Evolutionary conservation across 495 filamentous ascomycete species (phyloP), one percentile per base, ranked within the genome.

Genomic region (Paragyromitra xinjiangensis): DNA sequence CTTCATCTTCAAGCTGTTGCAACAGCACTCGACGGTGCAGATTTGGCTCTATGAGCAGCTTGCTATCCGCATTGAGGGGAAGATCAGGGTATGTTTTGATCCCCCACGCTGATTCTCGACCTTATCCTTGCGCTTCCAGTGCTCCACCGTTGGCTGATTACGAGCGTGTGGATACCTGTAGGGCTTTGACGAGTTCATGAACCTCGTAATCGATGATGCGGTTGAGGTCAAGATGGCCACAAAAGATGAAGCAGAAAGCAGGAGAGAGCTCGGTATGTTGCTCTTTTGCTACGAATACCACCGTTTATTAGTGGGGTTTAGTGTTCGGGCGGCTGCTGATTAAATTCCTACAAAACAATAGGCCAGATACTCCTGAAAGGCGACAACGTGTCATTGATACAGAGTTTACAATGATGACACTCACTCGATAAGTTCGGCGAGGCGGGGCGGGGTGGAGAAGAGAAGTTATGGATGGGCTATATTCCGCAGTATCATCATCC

Each of bases 111-210:
- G 37, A 51, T 61, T 34, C 22, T 9, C 12, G 12, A 3, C 14
- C 22, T 39, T 45, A 44, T 45, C 16, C 11, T n/a, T 3, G 22
- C 3, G 0, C 26, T 44, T 5, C 71, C 14, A n/a, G 14, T 37
- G 59, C 50, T 24, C 29, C 44, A 26, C 24, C 14, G 24, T 63
- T 61, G 26, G 26, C 42, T 69, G 78, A 45, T 67, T 45, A 34
- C 53, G 8, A 77, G 26, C 39, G 37, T 70, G 19, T 42, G 29
- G 29, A 40, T 6, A 42, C 48, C 11, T 40, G 22, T 81, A 96
- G 92, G 94, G 94, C 42, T 99, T 97, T 78, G 95, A 99, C 84
- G 95, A 99, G 83, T 99, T 98, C 85, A 98, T 99, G 96, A 99
- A 99, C 84, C 87, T 99, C 53, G 95, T 98, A 42, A 88, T 98